Evolutionary conservation across 108 stramenopile species (phyloP), one percentile per base, ranked within the genome.

Genomic region (Thalassiosira profunda): DNA sequence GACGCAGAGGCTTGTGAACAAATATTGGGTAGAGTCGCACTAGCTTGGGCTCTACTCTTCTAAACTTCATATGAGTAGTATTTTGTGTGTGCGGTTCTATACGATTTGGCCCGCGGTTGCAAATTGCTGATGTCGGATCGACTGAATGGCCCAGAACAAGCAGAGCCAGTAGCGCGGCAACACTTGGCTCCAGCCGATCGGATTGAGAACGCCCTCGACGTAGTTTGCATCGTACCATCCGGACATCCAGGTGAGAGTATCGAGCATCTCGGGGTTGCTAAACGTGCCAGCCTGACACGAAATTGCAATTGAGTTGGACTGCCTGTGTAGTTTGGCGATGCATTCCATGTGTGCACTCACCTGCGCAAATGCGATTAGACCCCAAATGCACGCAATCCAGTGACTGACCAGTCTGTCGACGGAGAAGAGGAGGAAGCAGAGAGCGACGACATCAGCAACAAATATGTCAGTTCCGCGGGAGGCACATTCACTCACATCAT

Each of bases 81-180:
- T n/a, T n/a, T n/a, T n/a, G n/a, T n/a, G n/a, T n/a, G n/a, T n/a
- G n/a, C n/a, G n/a, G n/a, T n/a, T n/a, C n/a, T n/a, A n/a, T n/a
- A n/a, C n/a, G n/a, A n/a, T n/a, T n/a, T n/a, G n/a, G n/a, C n/a
- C n/a, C n/a, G n/a, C n/a, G n/a, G n/a, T n/a, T n/a, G n/a, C n/a
- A n/a, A n/a, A n/a, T n/a, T n/a, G n/a, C n/a, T n/a, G n/a, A n/a
- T n/a, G n/a, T n/a, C n/a, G n/a, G 51, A 82, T 64, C 42, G 69
- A 61, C 46, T 82, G 80, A n/a, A 82, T 51, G 17, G 68, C 48
- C 80, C 80, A 82, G 44, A 82, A 82, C 35, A 82, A 69, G 30
- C 64, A 76, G n/a, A 82, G 49, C 29, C 71, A 75, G 47, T 84
- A 84, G 3, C 83, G 63, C 17, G 58, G 35, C 23, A 81, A 43